These are phyloP conservation scores for Botrytis paeoniae DNA, from an alignment of 2,329 filamentous ascomycete species.

Conservation along the genomic window DNA sequence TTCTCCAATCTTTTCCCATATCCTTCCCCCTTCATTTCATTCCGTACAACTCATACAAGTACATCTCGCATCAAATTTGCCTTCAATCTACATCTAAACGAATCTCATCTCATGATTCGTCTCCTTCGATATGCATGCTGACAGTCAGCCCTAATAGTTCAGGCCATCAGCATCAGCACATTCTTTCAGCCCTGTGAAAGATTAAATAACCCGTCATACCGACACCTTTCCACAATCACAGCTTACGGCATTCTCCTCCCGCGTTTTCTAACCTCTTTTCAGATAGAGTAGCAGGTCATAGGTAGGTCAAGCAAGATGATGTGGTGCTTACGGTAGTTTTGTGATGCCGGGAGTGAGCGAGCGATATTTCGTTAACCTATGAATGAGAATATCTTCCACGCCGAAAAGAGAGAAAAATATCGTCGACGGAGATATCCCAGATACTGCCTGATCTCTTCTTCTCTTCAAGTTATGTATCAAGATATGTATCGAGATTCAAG, in stretches of 20 bases:
- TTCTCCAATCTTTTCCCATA: not conserved
- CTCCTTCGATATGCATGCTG: conserved; percentile 1
- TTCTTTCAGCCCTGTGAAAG: conserved; percentile 14
- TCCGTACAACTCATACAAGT: not conserved
- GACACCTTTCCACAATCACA: not conserved
- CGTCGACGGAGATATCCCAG: not conserved
- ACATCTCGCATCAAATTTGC: not conserved
- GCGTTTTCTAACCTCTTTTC: not conserved
- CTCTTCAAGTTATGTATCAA: not conserved
- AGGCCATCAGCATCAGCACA: conserved; percentile 3
- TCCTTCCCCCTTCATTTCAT: not conserved
- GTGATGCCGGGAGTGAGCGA: not conserved
- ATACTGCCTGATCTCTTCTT: not conserved
- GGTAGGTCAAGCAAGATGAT: not conserved
- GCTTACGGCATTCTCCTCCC: not conserved
- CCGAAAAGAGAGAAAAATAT: not conserved
- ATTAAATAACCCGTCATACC: not conserved
- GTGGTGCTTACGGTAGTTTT: conserved; percentile 3
- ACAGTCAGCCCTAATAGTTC: conserved; percentile 25
- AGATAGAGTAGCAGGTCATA: not conserved
- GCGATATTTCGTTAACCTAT: not conserved
- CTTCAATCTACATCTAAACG: not conserved
- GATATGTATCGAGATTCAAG: not conserved
- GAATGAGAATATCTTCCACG: not conserved
- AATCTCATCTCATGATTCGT: not conserved